Conservation (phyloP, 1,139 yeast species). For the Arxiozyma bovina region DNA sequence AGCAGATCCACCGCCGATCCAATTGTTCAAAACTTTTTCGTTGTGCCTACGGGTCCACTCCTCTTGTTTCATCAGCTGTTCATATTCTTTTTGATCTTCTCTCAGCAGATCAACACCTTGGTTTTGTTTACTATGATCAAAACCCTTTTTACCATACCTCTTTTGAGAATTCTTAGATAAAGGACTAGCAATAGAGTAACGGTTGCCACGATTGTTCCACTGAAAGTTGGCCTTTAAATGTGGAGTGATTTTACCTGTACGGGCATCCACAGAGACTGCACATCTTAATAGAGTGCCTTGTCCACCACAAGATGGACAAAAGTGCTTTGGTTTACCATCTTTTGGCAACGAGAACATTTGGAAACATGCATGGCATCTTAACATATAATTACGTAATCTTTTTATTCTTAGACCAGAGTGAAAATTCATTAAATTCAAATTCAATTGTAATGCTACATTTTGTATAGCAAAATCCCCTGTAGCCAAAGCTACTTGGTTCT, state of each 20-base stretch:
- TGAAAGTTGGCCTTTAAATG: constrained; percentile 85
- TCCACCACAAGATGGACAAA: constrained; percentile 89
- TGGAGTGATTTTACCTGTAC: constrained; percentile 78
- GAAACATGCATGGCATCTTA: constrained; percentile 96
- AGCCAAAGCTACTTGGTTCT: constrained; percentile 68
- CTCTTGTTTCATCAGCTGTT: constrained; percentile 76
- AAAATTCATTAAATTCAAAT: constrained; percentile 75
- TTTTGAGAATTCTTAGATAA: constrained; percentile 54
- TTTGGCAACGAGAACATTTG: constrained; percentile 67
- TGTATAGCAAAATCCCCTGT: constrained; percentile 98
- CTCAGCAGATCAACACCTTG: constrained; percentile 40
- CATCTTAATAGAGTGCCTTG: constrained; percentile 84
- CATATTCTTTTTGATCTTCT: constrained; percentile 92
- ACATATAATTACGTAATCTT: constrained; percentile 83
- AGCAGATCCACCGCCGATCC: constrained; percentile 89
- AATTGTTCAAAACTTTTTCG: constrained; percentile 75
- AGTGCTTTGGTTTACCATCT: constrained; percentile 68
- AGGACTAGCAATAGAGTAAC: constrained; percentile 69
- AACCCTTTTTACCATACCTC: constrained; percentile 63
- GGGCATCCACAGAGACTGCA: constrained; percentile 75
- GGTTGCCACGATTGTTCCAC: constrained; percentile 87
- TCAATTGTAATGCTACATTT: constrained; percentile 86
- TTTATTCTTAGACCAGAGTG: constrained; percentile 79
- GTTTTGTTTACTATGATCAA: constrained; percentile 46
- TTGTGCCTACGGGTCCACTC: constrained; percentile 81